Evolutionary conservation across 1,284 basidiomycete species (phyloP).

Genomic region (Coniferiporia sulphurascens): DNA sequence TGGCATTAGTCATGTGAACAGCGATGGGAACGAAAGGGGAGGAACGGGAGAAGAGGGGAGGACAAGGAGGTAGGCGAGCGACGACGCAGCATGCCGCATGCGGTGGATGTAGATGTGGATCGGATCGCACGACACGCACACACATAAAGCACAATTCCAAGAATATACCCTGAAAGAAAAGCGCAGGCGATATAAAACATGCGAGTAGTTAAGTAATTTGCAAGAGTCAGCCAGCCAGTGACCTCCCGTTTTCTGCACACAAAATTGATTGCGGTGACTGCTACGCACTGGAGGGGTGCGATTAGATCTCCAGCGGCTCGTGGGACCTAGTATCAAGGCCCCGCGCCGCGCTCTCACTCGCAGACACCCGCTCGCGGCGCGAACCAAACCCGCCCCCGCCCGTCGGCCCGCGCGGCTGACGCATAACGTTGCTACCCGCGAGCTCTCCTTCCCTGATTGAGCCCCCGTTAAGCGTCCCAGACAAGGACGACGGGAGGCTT

Average conservation of each 20-base stretch:
- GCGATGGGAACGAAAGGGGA: background rate
- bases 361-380: slow-evolving; percentile 55
- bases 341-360: slow-evolving; percentile 51
- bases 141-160: slow-evolving; percentile 10
- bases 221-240: slow-evolving; percentile 6
- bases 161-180: slow-evolving; percentile 11
- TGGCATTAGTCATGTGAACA: background rate
- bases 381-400: slow-evolving; percentile 64
- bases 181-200: background rate
- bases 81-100: background rate
- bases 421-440: slow-evolving; percentile 57
- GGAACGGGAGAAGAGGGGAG: background rate
- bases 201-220: background rate
- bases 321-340: slow-evolving; percentile 73
- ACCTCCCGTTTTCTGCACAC: background rate
- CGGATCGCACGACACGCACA: background rate
- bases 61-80: background rate
- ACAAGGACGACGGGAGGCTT: slow-evolving; percentile 57
- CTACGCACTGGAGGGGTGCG: background rate
- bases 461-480: slow-evolving; percentile 37
- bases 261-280: background rate
- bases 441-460: slow-evolving; percentile 31
- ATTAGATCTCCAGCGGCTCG: slow-evolving; percentile 78
- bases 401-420: slow-evolving; percentile 71
- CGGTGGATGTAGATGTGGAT: no score